These are phyloP conservation scores for Neoboletus subvelutipes DNA, from an alignment of 768 basidiomycete genomes.

Conservation along the genomic window DNA sequence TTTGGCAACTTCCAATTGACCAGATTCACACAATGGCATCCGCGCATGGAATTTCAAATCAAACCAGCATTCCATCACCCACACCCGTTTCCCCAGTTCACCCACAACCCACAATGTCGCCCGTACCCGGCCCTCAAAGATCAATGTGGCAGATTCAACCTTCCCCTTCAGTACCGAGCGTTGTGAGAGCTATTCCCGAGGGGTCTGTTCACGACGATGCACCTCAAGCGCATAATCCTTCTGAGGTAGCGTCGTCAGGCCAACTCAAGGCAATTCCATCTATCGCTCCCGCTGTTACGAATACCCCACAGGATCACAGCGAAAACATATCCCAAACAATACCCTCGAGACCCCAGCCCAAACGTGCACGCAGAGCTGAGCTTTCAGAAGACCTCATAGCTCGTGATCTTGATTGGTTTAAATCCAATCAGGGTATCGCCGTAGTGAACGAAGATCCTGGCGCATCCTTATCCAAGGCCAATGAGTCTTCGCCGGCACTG, in stretches of 20 bases:
- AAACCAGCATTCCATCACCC: constrained; percentile 2
- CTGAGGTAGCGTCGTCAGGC: neutral
- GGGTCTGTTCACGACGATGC: neutral
- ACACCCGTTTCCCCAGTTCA: neutral
- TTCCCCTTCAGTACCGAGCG: neutral
- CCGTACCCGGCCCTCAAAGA: neutral
- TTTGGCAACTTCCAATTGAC: neutral
- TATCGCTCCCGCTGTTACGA: neutral
- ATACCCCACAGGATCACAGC: neutral
- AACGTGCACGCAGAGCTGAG: constrained; percentile 21
- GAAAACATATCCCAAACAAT: neutral
- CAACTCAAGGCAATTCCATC: neutral
- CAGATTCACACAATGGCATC: constrained; percentile 3
- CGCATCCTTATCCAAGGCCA: neutral
- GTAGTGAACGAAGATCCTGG: neutral
- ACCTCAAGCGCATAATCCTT: neutral
- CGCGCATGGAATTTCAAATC: neutral
- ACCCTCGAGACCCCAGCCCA: constrained; percentile 27
- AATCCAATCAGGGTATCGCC: constrained; percentile 8
- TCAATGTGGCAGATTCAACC: neutral
- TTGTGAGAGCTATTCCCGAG: neutral
- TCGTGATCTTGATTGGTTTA: constrained; percentile 34
- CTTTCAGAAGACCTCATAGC: constrained; percentile 25
- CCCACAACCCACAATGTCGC: neutral
- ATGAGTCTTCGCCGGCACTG: neutral